These are phyloP conservation scores for Exserohilum turcica DNA, from an alignment of 2,329 filamentous ascomycete genomes.

Conservation along the genomic window DNA sequence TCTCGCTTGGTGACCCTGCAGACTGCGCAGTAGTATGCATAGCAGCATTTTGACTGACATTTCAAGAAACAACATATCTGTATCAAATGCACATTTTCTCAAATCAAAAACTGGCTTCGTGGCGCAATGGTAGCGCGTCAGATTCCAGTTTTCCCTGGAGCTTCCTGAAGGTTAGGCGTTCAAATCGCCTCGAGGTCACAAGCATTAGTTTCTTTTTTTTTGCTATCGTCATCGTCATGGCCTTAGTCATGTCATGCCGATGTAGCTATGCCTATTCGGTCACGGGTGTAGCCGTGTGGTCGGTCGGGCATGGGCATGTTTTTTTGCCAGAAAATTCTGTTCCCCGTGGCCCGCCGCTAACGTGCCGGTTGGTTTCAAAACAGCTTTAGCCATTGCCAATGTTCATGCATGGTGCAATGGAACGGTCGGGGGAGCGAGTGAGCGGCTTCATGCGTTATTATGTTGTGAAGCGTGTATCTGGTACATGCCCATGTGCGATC, in stretches of 20 bases:
- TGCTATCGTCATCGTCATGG: no score
- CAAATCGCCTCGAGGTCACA: slow-evolving; percentile 20
- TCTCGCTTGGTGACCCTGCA: not conserved
- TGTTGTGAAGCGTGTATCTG: not conserved
- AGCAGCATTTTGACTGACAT: no score
- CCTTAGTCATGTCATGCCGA: no score
- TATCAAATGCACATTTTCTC: not conserved
- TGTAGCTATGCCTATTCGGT: no score
- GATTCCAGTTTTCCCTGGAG: slow-evolving; percentile 19
- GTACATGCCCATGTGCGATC: no score
- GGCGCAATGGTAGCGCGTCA: slow-evolving; percentile 21
- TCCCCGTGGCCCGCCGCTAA: no score
- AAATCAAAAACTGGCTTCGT: slow-evolving; percentile 15
- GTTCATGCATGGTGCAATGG: no score
- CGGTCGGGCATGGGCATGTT: no score
- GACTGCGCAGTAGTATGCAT: not conserved
- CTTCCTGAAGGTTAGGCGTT: slow-evolving; percentile 20
- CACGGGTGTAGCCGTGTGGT: no score
- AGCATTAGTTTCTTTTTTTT: not conserved
- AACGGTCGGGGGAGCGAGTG: not conserved
- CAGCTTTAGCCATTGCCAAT: not conserved
- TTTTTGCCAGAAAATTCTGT: not conserved
- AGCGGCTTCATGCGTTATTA: slow-evolving; percentile 2
- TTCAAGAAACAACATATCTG: no score
- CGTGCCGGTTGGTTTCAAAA: no score